Conservation (phyloP, 2,329 filamentous ascomycete species). For the Clathrospora elynae region DNA sequence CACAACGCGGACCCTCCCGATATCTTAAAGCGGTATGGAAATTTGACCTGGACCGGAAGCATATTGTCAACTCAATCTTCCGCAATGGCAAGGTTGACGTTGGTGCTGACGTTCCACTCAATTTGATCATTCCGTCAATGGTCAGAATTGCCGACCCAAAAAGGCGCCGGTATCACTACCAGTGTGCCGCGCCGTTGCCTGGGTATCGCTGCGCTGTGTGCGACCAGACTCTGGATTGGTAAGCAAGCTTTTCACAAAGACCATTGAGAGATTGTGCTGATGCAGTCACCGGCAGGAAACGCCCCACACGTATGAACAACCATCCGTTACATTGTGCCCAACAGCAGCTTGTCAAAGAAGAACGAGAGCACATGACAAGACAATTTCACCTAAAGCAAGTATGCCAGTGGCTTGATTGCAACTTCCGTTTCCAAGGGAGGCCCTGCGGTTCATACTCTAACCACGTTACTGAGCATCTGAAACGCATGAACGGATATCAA, state of each 20-base stretch:
- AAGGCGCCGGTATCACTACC: too few relatives aligned
- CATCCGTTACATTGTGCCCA: not conserved
- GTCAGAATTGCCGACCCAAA: too few relatives aligned
- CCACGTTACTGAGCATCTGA: not conserved
- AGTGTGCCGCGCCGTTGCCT: too few relatives aligned
- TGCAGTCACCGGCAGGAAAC: not conserved
- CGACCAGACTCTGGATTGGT: not conserved
- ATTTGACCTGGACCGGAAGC: constrained; percentile 1
- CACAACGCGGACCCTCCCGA: not conserved
- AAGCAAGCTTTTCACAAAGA: not conserved
- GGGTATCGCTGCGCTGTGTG: too few relatives aligned
- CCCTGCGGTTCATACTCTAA: not conserved
- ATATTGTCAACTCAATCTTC: not conserved
- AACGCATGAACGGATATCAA: not conserved
- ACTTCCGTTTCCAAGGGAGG: not conserved
- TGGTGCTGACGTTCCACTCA: not conserved
- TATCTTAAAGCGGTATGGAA: constrained; percentile 7
- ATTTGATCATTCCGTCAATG: not conserved
- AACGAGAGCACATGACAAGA: not conserved
- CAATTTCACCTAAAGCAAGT: not conserved
- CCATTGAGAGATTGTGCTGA: not conserved
- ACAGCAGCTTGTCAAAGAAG: not conserved
- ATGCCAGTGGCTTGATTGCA: not conserved
- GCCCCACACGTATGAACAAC: not conserved
- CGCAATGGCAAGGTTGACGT: not conserved